These are phyloP conservation scores for Serendipita sp. DNA, from an alignment of 768 basidiomycete species.

Conservation along the genomic window DNA sequence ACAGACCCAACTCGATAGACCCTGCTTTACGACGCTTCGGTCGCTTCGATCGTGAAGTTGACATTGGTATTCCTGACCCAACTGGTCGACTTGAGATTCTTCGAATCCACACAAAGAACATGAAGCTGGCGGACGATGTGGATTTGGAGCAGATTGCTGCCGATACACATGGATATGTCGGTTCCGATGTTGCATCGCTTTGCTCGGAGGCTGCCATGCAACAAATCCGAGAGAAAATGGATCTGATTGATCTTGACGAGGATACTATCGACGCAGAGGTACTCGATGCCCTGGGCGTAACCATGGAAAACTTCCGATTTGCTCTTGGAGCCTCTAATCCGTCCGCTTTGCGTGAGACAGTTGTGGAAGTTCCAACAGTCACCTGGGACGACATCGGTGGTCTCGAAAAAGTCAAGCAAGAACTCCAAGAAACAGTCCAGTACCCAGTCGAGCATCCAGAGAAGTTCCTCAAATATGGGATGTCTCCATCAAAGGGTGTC, in stretches of 20 bases:
- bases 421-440: slow-evolving; percentile 97
- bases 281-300: slow-evolving; percentile 94
- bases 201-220: slow-evolving; percentile 99
- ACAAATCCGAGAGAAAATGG: slow-evolving; percentile 99
- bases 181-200: slow-evolving; percentile 90
- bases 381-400: slow-evolving; percentile 99
- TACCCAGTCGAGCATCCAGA: slow-evolving; percentile 99
- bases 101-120: slow-evolving; percentile 99
- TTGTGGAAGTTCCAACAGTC: slow-evolving; percentile 96
- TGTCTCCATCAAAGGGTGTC: slow-evolving; percentile 99
- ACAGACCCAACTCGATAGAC: slow-evolving; percentile 97
- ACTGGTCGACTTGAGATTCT: slow-evolving; percentile 98
- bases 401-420: slow-evolving; percentile 97
- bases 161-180: slow-evolving; percentile 98
- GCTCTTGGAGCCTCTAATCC: slow-evolving; percentile 95
- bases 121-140: slow-evolving; percentile 94
- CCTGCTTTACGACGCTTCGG: slow-evolving; percentile 97
- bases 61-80: slow-evolving; percentile 98
- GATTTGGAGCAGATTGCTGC: slow-evolving; percentile 98
- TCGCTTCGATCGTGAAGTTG: slow-evolving; percentile 97
- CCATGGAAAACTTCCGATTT: slow-evolving; percentile 99
- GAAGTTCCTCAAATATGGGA: slow-evolving; percentile 99
- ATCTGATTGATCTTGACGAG: slow-evolving; percentile 85
- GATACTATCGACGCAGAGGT: slow-evolving; percentile 99
- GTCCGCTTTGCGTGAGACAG: slow-evolving; percentile 95